Evolutionary conservation across 257 asterid genomes (phyloP).

Genomic region (Fraxinus anomala): DNA sequence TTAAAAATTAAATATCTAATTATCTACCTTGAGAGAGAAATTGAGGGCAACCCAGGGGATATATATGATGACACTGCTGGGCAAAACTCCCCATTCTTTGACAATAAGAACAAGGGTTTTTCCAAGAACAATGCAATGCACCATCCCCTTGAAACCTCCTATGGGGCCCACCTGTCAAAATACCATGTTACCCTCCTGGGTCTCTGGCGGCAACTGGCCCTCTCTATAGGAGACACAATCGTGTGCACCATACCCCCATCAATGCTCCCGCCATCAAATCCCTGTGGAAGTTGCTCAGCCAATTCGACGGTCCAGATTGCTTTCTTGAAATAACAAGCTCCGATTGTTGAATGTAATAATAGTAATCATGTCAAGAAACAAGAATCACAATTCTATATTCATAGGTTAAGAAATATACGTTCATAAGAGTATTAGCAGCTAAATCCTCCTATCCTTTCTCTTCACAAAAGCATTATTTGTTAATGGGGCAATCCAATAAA

Average conservation of each 20-base stretch:
- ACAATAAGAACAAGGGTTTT: constrained; percentile 43
- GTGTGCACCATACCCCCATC: constrained; percentile 99
- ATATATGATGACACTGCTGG: constrained; percentile 90
- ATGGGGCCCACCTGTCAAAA: constrained; percentile 69
- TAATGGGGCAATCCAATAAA: too few species aligned
- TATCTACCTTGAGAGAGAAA: constrained; percentile 88
- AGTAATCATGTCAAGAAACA: too few species aligned
- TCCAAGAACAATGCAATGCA: constrained; percentile 56
- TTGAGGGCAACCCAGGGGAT: constrained; percentile 94
- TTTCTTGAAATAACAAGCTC: constrained; percentile 19
- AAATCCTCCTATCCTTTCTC: too few species aligned
- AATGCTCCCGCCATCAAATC: constrained; percentile 92
- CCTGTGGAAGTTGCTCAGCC: constrained; percentile 66
- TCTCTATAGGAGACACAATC: constrained; percentile 75
- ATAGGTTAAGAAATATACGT: too few species aligned
- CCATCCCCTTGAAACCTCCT: constrained; percentile 90
- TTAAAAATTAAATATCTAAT: neutral
- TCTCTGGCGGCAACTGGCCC: constrained; percentile 72
- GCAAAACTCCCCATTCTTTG: constrained; percentile 65
- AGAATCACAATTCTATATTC: too few species aligned
- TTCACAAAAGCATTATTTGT: too few species aligned
- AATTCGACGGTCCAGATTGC: constrained; percentile 39
- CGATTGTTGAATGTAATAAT: neutral
- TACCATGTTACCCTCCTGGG: constrained; percentile 87
- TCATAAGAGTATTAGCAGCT: too few species aligned